phyloP scores from a whole-genome alignment of 352 stramenopile species.

The Phytophthora pinifolia region DNA sequence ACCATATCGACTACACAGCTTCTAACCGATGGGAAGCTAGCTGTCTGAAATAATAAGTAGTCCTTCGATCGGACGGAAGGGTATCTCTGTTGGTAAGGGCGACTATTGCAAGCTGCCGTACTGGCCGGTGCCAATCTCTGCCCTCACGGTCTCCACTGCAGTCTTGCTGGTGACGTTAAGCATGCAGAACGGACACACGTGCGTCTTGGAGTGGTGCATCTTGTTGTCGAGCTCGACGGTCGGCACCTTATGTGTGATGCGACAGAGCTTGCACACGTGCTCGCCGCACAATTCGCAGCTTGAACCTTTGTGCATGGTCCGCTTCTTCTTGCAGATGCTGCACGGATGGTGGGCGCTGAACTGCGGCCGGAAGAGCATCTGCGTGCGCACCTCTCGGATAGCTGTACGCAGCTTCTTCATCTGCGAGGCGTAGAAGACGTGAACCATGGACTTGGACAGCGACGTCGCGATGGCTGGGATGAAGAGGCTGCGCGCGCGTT shows the following conservation, averaged over 20 bases:
- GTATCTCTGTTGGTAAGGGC: constrained; percentile 7
- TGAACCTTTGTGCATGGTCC: constrained; percentile 4
- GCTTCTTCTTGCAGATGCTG: constrained; percentile 3
- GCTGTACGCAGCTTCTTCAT: constrained; percentile 25
- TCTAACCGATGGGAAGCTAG: neutral
- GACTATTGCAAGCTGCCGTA: constrained; percentile 22
- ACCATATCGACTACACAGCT: constrained; percentile 13
- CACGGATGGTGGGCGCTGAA: constrained; percentile 2
- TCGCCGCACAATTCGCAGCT: constrained; percentile 10
- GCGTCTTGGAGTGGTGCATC: constrained; percentile 21
- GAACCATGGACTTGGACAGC: constrained; percentile 30
- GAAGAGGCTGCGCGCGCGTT: constrained; percentile 20
- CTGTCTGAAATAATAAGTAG: constrained; percentile 23
- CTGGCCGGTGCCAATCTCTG: constrained; percentile 23
- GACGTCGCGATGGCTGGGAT: constrained; percentile 21
- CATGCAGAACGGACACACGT: constrained; percentile 27
- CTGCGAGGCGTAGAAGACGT: constrained; percentile 21
- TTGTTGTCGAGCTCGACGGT: constrained; percentile 32
- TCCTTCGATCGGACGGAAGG: constrained; percentile 27
- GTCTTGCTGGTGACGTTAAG: constrained; percentile 18
- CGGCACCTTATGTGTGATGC: constrained; percentile 25
- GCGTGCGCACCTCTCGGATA: neutral
- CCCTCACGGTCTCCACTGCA: constrained; percentile 17
- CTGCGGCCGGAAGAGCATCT: constrained; percentile 3
- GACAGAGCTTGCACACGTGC: constrained; percentile 26